Conservation (phyloP, 75 land plant species). For the Chamaecyparis obtusa region DNA sequence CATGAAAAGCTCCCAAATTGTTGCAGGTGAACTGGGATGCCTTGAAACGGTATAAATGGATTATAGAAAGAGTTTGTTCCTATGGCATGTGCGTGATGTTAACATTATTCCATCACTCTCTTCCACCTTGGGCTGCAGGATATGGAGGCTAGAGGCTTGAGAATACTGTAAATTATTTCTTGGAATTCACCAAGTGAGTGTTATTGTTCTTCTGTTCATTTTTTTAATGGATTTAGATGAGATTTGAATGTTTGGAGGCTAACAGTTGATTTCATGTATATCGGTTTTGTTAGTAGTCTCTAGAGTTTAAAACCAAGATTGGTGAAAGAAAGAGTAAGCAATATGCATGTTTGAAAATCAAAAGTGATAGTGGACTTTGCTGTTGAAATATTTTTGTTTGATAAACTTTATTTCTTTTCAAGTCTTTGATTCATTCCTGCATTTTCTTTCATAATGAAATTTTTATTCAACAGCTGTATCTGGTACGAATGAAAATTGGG, state of each 20-base stretch:
- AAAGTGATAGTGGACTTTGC: not conserved
- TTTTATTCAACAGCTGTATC: not conserved
- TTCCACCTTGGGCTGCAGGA: constrained; percentile 96
- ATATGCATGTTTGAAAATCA: not conserved
- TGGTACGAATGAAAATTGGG: no score
- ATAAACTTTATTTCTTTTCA: not conserved
- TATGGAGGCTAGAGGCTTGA: constrained; percentile 97
- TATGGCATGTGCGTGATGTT: constrained; percentile 99
- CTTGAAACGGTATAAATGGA: constrained; percentile 78
- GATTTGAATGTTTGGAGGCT: not conserved
- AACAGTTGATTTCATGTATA: not conserved
- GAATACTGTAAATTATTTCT: constrained; percentile 84
- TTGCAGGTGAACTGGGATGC: constrained; percentile 84
- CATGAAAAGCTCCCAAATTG: not conserved
- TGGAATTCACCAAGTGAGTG: constrained; percentile 81
- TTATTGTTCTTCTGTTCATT: not conserved
- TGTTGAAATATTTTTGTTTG: not conserved
- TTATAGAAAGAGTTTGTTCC: constrained; percentile 69
- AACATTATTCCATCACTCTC: constrained; percentile 95
- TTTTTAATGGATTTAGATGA: not conserved
- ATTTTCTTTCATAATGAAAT: not conserved
- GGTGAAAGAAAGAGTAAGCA: not conserved
- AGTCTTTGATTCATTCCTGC: not conserved
- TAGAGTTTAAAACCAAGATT: not conserved
- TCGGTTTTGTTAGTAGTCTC: not conserved